Base-by-base conservation (phyloP, 1,139 yeast species). In the Meyerozyma carpophila region DNA sequence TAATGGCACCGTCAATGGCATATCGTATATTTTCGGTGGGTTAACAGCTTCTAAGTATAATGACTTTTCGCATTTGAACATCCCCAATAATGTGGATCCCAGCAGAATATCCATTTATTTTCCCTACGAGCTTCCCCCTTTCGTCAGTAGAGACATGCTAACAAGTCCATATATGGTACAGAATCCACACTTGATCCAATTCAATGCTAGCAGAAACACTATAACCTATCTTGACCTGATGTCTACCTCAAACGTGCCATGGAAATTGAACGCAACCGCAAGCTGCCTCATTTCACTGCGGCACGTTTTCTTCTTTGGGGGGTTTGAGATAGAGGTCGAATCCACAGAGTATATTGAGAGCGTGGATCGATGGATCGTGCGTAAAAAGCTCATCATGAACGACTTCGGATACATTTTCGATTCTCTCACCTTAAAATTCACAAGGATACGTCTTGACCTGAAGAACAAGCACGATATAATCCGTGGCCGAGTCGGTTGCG, bases 251-350 rank as follows among this genome's bases (percentile, higher is more conserved):
- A 51, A 55, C 2, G 46, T 48, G n/a, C 76, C 76, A 0, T 49
- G 54, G 4, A 62, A 63, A 41, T 54, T 70, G 27, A 57, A 59
- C 47, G 52, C 59, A n/a, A 55, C 68, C 56, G 43, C 55, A 1
- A 56, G 65, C 32, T 58, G 71, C 8, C 58, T 56, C 38, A 60
- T 73, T 9, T 65, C 76, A 0, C 56, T 61, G 10, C 53, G 61
- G 20, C 75, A 72, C 48, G 57, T 65, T 10, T 70, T 73, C 49
- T 67, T 67, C 46, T 70, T 60, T 46, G 78, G 77, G 5, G 78
- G 78, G 4, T 73, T 68, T 51, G 56, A 54, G 46, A 48, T 73
- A 21, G 49, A 50, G 20, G 55, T 56, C 25, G 59, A 56, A 26
- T 52, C 61, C 0, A 64, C 62, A 2, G 46, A 49, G 4, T 61